A percentile compares a stretch with the other conserved stretches of the same genome.
phyloP scores from a whole-genome alignment of 768 basidiomycete species.

The Boletus rufocinnamomeus region DNA sequence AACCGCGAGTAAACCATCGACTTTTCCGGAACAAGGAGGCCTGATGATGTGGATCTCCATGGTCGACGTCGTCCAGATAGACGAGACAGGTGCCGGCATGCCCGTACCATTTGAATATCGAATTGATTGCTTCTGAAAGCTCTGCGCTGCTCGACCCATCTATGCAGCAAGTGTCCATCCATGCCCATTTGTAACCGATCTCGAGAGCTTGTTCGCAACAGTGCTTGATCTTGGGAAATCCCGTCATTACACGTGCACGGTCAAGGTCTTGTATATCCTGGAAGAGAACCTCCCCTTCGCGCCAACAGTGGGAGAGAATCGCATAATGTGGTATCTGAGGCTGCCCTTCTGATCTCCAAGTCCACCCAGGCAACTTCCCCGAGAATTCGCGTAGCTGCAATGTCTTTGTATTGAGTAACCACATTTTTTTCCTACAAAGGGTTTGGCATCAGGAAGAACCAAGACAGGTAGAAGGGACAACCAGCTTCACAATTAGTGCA shows the following conservation, averaged over 20 bases:
- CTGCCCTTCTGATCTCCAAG: not conserved
- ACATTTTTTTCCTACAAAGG: not conserved
- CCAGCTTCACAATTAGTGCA: not conserved
- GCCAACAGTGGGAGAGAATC: not conserved
- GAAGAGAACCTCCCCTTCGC: not conserved
- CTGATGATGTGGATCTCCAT: not conserved
- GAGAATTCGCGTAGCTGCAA: not conserved
- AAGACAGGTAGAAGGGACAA: not conserved
- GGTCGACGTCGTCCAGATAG: not conserved
- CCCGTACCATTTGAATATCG: not conserved
- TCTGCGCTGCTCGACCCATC: not conserved
- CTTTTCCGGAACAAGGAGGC: not conserved
- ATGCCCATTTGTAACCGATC: not conserved
- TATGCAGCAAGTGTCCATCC: not conserved
- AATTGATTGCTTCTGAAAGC: not conserved
- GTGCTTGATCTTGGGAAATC: not conserved
- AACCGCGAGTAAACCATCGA: not conserved
- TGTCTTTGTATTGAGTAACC: not conserved
- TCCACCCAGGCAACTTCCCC: not conserved
- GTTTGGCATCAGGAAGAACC: not conserved
- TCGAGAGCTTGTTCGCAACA: not conserved
- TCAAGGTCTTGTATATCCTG: not conserved
- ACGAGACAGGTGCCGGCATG: not conserved
- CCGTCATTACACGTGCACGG: not conserved
- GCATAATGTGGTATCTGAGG: not conserved